These are phyloP conservation scores for Buddleja alternifolia DNA, from an alignment of 257 asterid species.

Conservation along the genomic window DNA sequence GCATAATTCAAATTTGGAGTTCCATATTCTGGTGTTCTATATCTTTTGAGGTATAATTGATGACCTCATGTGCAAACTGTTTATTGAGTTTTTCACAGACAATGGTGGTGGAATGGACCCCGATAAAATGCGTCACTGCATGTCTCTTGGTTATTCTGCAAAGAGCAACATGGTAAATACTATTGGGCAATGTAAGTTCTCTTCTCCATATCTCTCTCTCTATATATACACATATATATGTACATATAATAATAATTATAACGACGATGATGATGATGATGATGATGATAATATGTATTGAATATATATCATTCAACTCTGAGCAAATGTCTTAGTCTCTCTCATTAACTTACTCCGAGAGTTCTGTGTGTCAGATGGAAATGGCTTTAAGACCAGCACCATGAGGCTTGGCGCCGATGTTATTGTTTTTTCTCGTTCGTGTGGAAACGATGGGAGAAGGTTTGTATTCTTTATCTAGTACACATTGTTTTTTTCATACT, in stretches of 20 bases:
- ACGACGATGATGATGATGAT: too few species aligned
- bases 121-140: conserved; percentile 88
- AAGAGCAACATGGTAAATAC: conserved; percentile 82
- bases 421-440: conserved; percentile 82
- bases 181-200: conserved; percentile 87
- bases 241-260: not conserved
- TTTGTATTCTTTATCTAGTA: conserved; percentile 34
- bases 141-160: conserved; percentile 96
- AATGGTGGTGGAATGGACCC: conserved; percentile 98
- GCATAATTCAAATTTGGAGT: not conserved
- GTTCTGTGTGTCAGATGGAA: conserved; percentile 72
- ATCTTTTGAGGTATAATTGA: not conserved
- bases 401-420: conserved; percentile 99
- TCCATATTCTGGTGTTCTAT: not conserved
- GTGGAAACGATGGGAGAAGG: conserved; percentile 71
- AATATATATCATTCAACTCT: not conserved
- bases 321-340: conserved; percentile 22
- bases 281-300: too few species aligned
- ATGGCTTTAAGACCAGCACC: conserved; percentile 98
- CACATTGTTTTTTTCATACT: conserved; percentile 11
- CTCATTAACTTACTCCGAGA: conserved; percentile 26
- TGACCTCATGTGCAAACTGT: conserved; percentile 14
- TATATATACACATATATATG: not conserved
- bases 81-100: conserved; percentile 44
- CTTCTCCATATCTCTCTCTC: conserved; percentile 10